These are phyloP conservation scores for Evansstolkia leycettana DNA, from an alignment of 495 filamentous ascomycete genomes.

Conservation along the genomic window DNA sequence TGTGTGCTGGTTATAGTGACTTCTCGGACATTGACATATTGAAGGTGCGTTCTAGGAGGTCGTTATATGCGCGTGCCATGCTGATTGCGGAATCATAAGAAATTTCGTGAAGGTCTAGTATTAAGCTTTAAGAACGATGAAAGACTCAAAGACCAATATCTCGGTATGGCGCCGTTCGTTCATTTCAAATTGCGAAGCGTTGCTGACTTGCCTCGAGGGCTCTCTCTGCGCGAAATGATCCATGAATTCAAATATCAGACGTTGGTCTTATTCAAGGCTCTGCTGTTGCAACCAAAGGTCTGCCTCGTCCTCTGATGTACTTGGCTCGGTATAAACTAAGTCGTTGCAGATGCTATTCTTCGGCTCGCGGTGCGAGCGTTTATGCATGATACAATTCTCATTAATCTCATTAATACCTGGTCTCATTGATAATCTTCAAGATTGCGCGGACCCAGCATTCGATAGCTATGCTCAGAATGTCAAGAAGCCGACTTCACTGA, in stretches of 20 bases:
- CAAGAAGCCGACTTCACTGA: slow-evolving; percentile 68
- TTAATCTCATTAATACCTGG: slow-evolving; percentile 89
- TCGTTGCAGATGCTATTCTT: slow-evolving; percentile 86
- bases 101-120: slow-evolving; percentile 82
- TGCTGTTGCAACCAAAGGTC: slow-evolving; percentile 90
- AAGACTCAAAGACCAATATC: slow-evolving; percentile 69
- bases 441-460: slow-evolving; percentile 84
- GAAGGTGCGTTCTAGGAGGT: slow-evolving; percentile 44
- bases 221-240: slow-evolving; percentile 84
- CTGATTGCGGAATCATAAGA: slow-evolving; percentile 19
- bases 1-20: slow-evolving; percentile 31
- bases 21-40: slow-evolving; percentile 64
- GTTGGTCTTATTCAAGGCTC: slow-evolving; percentile 84
- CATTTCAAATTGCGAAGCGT: background rate
- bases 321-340: too few species aligned
- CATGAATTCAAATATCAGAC: slow-evolving; percentile 91
- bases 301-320: slow-evolving; percentile 1
- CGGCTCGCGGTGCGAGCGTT: slow-evolving; percentile 79
- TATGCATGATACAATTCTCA: slow-evolving; percentile 98
- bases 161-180: slow-evolving; percentile 41
- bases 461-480: slow-evolving; percentile 69
- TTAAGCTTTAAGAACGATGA: slow-evolving; percentile 55
- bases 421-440: slow-evolving; percentile 71
- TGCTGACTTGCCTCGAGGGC: slow-evolving; percentile 30
- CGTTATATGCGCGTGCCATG: background rate